Evolutionary conservation across 495 filamentous ascomycete genomes (phyloP), one percentile per base, ranked within the genome.

Genomic region (Tuber microsphaerosporum): DNA sequence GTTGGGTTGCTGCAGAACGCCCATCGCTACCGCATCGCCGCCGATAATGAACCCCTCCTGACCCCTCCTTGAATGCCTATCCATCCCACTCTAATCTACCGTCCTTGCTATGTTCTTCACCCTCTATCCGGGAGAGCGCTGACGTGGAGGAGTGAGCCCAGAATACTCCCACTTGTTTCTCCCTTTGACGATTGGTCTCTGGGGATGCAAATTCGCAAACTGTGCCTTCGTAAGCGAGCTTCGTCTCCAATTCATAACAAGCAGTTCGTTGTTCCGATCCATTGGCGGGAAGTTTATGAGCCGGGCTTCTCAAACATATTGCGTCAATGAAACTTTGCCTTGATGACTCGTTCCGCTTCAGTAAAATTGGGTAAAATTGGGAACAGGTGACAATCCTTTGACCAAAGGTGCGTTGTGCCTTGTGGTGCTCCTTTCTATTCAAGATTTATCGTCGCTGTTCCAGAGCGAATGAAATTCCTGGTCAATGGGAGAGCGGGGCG

Each of bases 361-460:
- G 56, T 8, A 17, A 34, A 34, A 34, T 65, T 34, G 17, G 56
- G 56, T 8, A 17, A 34, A 34, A 34, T 65, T 34, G 17, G 56
- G 56, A 65, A 19, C 56, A 65, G 56, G 56, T 65, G 56, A 65
- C 56, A 65, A 34, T 65, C 6, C 56, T 34, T 65, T 34, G 26
- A 34, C 56, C 56, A 31, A 65, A 65, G 56, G 56, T 65, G 56
- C 56, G n/a, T 65, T 65, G 56, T 65, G 56, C 56, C 56, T 65
- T 34, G 56, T 16, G 56, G 56, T 26, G 4, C 56, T 65, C 56
- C 56, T 31, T 65, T 31, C 10, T 65, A 10, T 31, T 17, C 56
- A 65, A 65, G 26, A 34, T 65, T 65, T 34, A 34, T 34, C 56
- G 56, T 65, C 31, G 9, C 26, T 26, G 5, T 34, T 31, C 26